Evolutionary conservation across 352 stramenopile species (phyloP), one percentile per base, ranked within the genome.

Genomic region (Blastocystis hominis): DNA sequence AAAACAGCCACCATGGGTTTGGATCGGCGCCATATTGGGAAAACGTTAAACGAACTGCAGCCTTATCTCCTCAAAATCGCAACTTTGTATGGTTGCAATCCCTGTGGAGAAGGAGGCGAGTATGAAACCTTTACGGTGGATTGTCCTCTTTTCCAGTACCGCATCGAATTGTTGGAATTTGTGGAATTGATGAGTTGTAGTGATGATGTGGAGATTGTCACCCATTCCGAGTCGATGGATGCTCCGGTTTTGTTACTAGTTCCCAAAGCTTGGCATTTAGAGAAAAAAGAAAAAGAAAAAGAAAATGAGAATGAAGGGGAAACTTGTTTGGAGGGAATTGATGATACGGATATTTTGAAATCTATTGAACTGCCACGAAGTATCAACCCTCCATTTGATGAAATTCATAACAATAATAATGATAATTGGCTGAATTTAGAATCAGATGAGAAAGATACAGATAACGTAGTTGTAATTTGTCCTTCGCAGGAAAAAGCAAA

Each of bases 51-150:
- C 0, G 91, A 95, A 38, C 89, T 98, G 64, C 91, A 94, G 86
- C 90, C 91, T 56, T 91, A 95, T 54, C 93, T 98, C n/a, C 90
- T 97, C 84, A 90, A 90, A 40, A 90, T 98, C 89, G 91, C 98
- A 90, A 91, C 96, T 30, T 94, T 95, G 79, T 99, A 96, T 90
- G 94, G 97, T 76, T 94, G 99, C 89, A 96, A 99, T 89, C 93
- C 98, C 6, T 98, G 95, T 54, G 97, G 97, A 17, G 97, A 99
- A 92, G 97, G 97, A 53, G 97, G 97, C 24, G 97, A 99, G 90
- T 99, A 99, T 92, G 97, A 99, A 91, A 98, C 95, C 1, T 91
- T 99, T 42, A 98, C 97, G 36, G 89, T 98, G n/a, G 95, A 99
- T 91, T 98, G 94, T 89, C 94, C 94, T 36, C 90, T 97, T 2